Conservation (phyloP, 2,329 filamentous ascomycete species). For the Ascochyta clinopodiicola region DNA sequence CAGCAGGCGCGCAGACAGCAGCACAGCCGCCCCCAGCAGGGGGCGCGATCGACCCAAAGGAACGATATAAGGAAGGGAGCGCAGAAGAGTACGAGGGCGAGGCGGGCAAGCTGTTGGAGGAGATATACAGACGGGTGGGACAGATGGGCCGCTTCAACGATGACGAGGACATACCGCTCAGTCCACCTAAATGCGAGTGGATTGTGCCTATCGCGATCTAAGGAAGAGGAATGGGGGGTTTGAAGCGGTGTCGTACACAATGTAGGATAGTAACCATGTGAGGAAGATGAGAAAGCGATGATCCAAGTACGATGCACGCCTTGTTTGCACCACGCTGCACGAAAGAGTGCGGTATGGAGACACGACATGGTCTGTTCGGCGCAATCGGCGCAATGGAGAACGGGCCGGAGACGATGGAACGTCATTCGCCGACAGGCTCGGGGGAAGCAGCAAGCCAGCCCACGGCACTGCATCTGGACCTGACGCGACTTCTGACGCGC, state of each 20-base stretch:
- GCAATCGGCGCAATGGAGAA: not conserved
- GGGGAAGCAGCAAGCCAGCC: not conserved
- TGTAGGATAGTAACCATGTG: not conserved
- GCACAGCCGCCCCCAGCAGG: conserved; percentile 16
- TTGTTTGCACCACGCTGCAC: not conserved
- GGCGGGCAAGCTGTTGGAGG: conserved; percentile 59
- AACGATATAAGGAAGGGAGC: conserved; percentile 65
- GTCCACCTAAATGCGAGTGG: conserved; percentile 80
- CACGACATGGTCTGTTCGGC: conserved; percentile 1
- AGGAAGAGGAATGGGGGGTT: not conserved
- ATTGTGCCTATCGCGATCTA: conserved; percentile 47
- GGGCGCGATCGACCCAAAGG: conserved; percentile 43
- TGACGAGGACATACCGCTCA: conserved; percentile 73
- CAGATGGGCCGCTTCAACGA: conserved; percentile 72
- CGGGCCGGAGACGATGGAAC: not conserved
- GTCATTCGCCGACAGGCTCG: conserved; percentile 6
- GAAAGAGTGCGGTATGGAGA: not conserved
- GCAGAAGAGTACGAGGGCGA: conserved; percentile 65
- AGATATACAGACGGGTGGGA: conserved; percentile 69
- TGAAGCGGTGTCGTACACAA: not conserved
- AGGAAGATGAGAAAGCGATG: not conserved
- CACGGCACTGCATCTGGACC: not conserved
- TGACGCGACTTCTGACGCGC: no score
- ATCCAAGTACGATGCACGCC: not conserved
- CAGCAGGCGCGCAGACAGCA: conserved; percentile 48